Conservation (phyloP, 768 basidiomycete genomes). For the Trametes coccinea region DNA sequence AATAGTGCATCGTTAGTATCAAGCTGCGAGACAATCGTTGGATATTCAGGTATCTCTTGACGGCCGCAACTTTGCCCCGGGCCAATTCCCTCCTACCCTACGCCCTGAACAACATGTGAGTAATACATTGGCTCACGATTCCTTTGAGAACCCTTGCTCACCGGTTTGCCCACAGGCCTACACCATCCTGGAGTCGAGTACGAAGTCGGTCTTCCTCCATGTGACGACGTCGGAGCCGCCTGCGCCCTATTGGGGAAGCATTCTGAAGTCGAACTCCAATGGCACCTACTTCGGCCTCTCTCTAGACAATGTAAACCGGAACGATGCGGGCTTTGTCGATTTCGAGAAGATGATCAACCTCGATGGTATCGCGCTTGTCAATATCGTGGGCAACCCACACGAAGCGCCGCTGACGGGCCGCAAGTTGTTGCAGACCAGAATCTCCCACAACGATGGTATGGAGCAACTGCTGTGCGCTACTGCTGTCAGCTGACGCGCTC, state of each 20-base stretch:
- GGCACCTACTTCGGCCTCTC: slow-evolving; percentile 95
- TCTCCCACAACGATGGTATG: slow-evolving; percentile 96
- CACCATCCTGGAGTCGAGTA: slow-evolving; percentile 92
- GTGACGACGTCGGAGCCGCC: slow-evolving; percentile 86
- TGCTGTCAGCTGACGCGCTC: neutral
- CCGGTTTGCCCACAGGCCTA: slow-evolving; percentile 58
- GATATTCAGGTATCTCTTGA: slow-evolving; percentile 93
- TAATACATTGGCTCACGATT: slow-evolving; percentile 5
- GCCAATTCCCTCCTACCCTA: slow-evolving; percentile 89
- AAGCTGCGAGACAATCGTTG: slow-evolving; percentile 56
- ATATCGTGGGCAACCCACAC: slow-evolving; percentile 80
- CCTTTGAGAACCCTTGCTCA: neutral
- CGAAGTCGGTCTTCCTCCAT: slow-evolving; percentile 91
- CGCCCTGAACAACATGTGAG: slow-evolving; percentile 86
- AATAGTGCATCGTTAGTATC: slow-evolving; percentile 39
- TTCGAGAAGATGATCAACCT: slow-evolving; percentile 97
- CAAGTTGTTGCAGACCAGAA: slow-evolving; percentile 81
- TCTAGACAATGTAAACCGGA: slow-evolving; percentile 87
- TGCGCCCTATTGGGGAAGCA: slow-evolving; percentile 82
- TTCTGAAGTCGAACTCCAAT: slow-evolving; percentile 96
- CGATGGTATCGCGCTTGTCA: slow-evolving; percentile 94
- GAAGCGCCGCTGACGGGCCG: slow-evolving; percentile 68
- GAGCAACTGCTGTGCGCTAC: neutral
- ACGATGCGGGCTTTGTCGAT: slow-evolving; percentile 84
- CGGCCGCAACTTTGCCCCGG: slow-evolving; percentile 80